Evolutionary conservation across 495 filamentous ascomycete species (phyloP).

Genomic region (Tricharina praecox): DNA sequence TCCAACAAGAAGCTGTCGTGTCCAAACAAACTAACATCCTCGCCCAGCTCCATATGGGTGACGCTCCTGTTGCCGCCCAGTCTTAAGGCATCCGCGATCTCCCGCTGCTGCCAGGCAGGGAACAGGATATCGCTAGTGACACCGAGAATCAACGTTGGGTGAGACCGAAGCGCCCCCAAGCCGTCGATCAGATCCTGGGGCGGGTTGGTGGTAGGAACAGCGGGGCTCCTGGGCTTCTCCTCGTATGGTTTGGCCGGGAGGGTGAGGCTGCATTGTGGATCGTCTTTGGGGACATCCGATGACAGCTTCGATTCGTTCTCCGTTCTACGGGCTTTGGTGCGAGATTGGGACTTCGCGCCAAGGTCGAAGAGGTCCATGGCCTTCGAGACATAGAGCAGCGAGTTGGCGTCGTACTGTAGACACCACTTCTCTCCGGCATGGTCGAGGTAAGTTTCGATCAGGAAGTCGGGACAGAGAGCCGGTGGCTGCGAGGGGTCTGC

Average conservation of each 20-base stretch:
- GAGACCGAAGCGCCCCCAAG: constrained; percentile 49
- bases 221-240: constrained; percentile 41
- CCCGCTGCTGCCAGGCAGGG: constrained; percentile 94
- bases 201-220: constrained; percentile 29
- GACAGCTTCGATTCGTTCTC: constrained; percentile 35
- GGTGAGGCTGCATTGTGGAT: constrained; percentile 54
- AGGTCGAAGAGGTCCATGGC: constrained; percentile 98
- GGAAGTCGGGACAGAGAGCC: constrained; percentile 87
- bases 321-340: constrained; percentile 34
- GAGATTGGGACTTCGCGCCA: constrained; percentile 45
- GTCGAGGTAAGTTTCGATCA: constrained; percentile 96
- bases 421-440: constrained; percentile 98
- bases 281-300: constrained; percentile 24
- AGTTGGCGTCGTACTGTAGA: constrained; percentile 95
- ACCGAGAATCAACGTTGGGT: constrained; percentile 73
- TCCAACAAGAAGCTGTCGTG: constrained; percentile 96
- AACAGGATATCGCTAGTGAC: constrained; percentile 95
- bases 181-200: constrained; percentile 66
- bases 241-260: constrained; percentile 73
- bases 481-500: constrained; percentile 76
- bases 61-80: constrained; percentile 60
- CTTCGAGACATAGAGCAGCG: constrained; percentile 89
- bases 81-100: constrained; percentile 72
- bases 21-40: constrained; percentile 81
- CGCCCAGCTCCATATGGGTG: constrained; percentile 75